A percentile compares a stretch with the other conserved stretches of the same genome.
These are phyloP conservation scores for Hyphodiscus hymeniophilus DNA, from an alignment of 495 filamentous ascomycete genomes.

Conservation along the genomic window DNA sequence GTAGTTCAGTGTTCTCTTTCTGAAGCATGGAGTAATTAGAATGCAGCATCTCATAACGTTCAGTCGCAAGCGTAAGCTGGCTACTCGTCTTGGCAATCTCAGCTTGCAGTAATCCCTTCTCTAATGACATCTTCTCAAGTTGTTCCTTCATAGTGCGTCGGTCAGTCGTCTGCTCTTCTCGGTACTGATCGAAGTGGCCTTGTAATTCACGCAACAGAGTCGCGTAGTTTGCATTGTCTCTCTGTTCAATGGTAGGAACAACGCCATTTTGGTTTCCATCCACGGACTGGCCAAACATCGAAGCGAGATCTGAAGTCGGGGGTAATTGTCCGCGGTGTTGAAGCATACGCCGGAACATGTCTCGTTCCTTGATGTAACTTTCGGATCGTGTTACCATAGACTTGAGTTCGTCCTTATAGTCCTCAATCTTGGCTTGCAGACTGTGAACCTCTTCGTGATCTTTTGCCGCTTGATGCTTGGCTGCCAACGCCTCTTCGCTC, in stretches of 20 bases:
- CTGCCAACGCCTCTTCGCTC: constrained; percentile 69
- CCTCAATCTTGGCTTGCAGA: constrained; percentile 54
- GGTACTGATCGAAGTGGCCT: constrained; percentile 80
- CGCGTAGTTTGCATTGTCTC: constrained; percentile 52
- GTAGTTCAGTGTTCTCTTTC: constrained; percentile 73
- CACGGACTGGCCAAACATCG: constrained; percentile 58
- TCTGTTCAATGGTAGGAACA: constrained; percentile 41
- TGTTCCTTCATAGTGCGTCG: constrained; percentile 78
- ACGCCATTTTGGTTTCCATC: constrained; percentile 35
- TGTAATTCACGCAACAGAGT: constrained; percentile 77
- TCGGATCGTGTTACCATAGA: constrained; percentile 71
- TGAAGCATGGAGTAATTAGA: constrained; percentile 76
- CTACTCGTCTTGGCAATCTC: constrained; percentile 70
- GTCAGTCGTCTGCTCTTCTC: constrained; percentile 73
- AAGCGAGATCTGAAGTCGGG: constrained; percentile 48
- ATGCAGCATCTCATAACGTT: constrained; percentile 86
- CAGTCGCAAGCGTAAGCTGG: constrained; percentile 69
- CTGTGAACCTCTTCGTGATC: constrained; percentile 67
- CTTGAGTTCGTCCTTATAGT: constrained; percentile 61
- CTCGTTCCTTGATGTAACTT: constrained; percentile 89
- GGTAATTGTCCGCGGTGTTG: constrained; percentile 62
- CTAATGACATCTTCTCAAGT: constrained; percentile 67
- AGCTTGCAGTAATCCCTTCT: constrained; percentile 72
- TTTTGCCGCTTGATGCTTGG: constrained; percentile 57
- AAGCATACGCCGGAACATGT: constrained; percentile 94